Evolutionary conservation across 2,329 filamentous ascomycete species (phyloP), one percentile per base, ranked within the genome.

Genomic region (Keithomyces neogunnii): DNA sequence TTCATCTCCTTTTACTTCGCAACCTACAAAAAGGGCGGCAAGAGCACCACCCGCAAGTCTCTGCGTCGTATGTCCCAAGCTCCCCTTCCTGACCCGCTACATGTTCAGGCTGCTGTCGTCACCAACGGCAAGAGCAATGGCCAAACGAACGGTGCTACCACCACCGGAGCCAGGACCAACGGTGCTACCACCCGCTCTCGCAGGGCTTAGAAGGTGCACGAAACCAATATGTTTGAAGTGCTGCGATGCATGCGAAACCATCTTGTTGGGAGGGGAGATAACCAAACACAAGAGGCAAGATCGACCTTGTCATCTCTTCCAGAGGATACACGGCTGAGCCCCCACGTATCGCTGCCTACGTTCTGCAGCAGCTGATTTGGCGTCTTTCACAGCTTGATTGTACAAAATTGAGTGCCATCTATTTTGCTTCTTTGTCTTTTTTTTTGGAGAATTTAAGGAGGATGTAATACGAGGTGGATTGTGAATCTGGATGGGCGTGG

Each of bases 1-100:
- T 99, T 99, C 84, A 96, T 99, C 74, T 92, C 87, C 48, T 99
- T 99, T 85, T 99, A 97, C 81, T 80, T 95, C 61, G 90, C 90
- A 59, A 99, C 92, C 55, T 99, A 99, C 77, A 88, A 86, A 76
- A 91, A 89, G 78, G 84, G 86, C 56, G 81, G 83, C 69, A 92
- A 90, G 78, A 77, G 80, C 63, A 90, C 85, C 62, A 88, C 88
- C 63, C 91, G 88, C 71, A 93, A 92, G 77, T 78, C 80, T 39
- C 76, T 85, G 56, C 80, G 81, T 55, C 77, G 79, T 59, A 84
- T 84, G 79, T 80, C 76, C 60, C 78, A 82, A 68, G 79, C 80
- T 49, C 78, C 79, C 59, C 75, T 93, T 48, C 88, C 92, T 61
- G 90, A 95, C 68, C 89, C 91, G 74, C 87, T 88, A 67, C 80